Evolutionary conservation across 2,329 filamentous ascomycete species (phyloP), one percentile per base, ranked within the genome.

Genomic region (Pseudogymnoascus sp.): DNA sequence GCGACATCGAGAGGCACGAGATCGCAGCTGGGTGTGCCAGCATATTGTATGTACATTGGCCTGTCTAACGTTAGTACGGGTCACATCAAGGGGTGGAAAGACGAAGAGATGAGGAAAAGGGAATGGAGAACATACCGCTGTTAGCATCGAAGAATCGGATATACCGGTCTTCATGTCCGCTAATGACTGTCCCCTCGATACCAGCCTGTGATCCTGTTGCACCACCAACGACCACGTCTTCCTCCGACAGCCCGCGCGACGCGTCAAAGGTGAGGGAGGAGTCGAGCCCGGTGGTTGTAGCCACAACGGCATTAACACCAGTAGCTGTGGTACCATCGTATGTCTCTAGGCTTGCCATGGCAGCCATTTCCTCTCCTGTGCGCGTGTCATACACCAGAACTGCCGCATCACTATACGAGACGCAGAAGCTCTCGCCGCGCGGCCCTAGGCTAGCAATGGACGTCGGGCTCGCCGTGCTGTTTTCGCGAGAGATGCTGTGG

Each of bases 31-130:
- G 92, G 71, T 99, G 95, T 5, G 95, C 95, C 65, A 97, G 86
- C 95, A 99, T 99, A 72, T 90, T 96, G 77, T 99, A 99, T 67
- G 95, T 97, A 78, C 93, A 97, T 91, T 99, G 95, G 64, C 95
- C 95, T 97, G 14, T 21, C 16, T 64, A 4, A 44, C 44, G 16
- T 46, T 18, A 61, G 61, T 60, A 60, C 23, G 25, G 8, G 18
- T 38, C 28, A 44, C n/a, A 60, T 59, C 18, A 59, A 23, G 12
- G 53, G n/a, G 25, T 38, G 59, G n/a, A 25, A 12, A 25, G 25
- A 21, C 16, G 14, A 23, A 21, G 16, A 11, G 21, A 31, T 18
- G 1, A 25, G 12, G 34, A 31, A 56, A 37, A 12, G 4, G 18
- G 5, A 7, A 28, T 53, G 42, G 18, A 42, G 36, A 44, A 85